These are phyloP conservation scores for Aspergillus persii DNA, from an alignment of 2,329 filamentous ascomycete species.

Conservation along the genomic window DNA sequence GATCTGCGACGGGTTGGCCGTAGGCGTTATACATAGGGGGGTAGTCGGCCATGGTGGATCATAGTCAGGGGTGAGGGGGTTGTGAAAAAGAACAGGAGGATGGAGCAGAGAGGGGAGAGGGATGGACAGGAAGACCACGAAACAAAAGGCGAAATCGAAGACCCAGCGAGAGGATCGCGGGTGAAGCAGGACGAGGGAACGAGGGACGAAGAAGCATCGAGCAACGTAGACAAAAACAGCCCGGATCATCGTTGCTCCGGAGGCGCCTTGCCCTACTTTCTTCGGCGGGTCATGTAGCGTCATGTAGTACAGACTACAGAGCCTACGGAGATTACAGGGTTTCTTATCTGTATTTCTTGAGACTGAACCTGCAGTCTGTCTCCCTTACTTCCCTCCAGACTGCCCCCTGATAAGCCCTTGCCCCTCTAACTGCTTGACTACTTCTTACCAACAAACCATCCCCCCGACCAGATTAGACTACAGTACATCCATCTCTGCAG, in stretches of 20 bases:
- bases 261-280: not conserved
- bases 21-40: slow-evolving; percentile 41
- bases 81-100: not conserved
- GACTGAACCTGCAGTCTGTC: no score
- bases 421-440: no score
- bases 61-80: slow-evolving; percentile 21
- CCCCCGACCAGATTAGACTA: no score
- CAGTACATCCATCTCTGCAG: not conserved
- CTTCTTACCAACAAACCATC: no score
- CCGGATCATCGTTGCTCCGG: not conserved
- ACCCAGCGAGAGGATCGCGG: not conserved
- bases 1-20: slow-evolving; percentile 49
- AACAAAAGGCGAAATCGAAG: not conserved
- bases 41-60: slow-evolving; percentile 41
- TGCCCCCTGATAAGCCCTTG: not conserved
- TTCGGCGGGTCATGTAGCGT: no score
- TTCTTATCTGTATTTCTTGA: no score
- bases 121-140: not conserved
- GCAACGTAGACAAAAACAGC: not conserved
- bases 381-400: not conserved
- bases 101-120: not conserved
- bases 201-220: not conserved
- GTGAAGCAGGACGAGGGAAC: not conserved
- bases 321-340: no score
- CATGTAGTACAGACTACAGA: no score